Evolutionary conservation across 495 filamentous ascomycete genomes (phyloP).

Genomic region (Trichoderma parareesei): DNA sequence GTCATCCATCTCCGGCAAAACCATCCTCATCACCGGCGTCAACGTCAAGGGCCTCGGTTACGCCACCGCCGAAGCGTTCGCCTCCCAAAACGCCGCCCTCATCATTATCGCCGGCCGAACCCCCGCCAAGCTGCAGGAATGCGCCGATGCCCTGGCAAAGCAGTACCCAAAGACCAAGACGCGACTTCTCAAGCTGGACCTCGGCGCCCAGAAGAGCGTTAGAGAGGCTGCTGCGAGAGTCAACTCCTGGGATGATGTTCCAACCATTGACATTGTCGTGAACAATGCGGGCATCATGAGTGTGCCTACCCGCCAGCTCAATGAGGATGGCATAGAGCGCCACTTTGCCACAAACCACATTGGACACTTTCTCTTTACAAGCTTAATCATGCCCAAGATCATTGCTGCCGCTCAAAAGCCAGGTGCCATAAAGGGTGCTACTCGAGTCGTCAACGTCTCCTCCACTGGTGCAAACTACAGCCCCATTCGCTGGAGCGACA

Average conservation of each 20-base stretch:
- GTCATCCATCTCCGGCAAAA: not conserved
- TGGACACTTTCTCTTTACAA: constrained; percentile 57
- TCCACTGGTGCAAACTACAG: constrained; percentile 25
- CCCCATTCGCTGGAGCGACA: constrained; percentile 30
- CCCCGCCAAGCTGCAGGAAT: constrained; percentile 38
- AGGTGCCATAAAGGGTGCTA: constrained; percentile 21
- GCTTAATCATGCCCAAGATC: constrained; percentile 51
- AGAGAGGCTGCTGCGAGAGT: constrained; percentile 36
- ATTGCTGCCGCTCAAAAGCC: constrained; percentile 38
- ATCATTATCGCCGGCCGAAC: constrained; percentile 51
- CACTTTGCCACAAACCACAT: constrained; percentile 67
- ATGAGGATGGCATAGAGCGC: constrained; percentile 58
- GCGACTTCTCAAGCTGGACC: constrained; percentile 32
- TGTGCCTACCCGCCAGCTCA: constrained; percentile 34
- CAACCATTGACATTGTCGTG: constrained; percentile 31
- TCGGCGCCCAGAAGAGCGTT: constrained; percentile 37
- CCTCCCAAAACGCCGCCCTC: constrained; percentile 40
- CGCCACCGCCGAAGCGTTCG: constrained; percentile 43
- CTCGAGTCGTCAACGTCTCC: constrained; percentile 31
- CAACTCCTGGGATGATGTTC: constrained; percentile 24
- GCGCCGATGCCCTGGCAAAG: constrained; percentile 30
- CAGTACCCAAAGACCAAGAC: constrained; percentile 30
- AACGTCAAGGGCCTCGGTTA: constrained; percentile 46
- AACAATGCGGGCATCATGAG: constrained; percentile 65
- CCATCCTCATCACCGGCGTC: constrained; percentile 41